These are phyloP conservation scores for Cystobasidium tubakii DNA, from an alignment of 768 basidiomycete genomes.

Conservation along the genomic window DNA sequence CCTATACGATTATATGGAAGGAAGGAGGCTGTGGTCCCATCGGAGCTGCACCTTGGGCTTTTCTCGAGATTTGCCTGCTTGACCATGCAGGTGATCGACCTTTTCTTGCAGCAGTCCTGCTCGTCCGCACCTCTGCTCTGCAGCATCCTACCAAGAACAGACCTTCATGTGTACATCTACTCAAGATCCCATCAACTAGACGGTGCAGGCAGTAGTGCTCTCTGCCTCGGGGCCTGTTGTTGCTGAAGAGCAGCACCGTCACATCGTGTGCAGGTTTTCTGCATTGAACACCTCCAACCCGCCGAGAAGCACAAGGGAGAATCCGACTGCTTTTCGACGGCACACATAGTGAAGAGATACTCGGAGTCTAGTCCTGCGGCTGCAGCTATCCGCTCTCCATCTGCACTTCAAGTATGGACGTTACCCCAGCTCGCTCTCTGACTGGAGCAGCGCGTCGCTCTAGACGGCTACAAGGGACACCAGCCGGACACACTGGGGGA, in stretches of 20 bases:
- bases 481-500: constrained; percentile 7
- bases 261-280: neutral
- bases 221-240: neutral
- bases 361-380: no score
- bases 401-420: neutral
- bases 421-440: constrained; percentile 16
- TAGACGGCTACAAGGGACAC: constrained; percentile 9
- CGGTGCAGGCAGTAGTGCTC: neutral
- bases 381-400: no score
- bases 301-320: neutral
- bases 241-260: neutral
- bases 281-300: neutral
- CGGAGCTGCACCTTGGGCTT: no score
- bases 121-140: no score
- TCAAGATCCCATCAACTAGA: neutral
- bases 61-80: no score
- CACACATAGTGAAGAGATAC: no score
- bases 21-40: no score
- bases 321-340: neutral
- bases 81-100: no score
- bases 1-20: no score
- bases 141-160: no score
- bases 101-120: no score
- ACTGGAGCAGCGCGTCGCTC: constrained; percentile 22
- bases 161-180: neutral